Base-by-base conservation (phyloP, 768 basidiomycete species). In the Hygrophorus russula region DNA sequence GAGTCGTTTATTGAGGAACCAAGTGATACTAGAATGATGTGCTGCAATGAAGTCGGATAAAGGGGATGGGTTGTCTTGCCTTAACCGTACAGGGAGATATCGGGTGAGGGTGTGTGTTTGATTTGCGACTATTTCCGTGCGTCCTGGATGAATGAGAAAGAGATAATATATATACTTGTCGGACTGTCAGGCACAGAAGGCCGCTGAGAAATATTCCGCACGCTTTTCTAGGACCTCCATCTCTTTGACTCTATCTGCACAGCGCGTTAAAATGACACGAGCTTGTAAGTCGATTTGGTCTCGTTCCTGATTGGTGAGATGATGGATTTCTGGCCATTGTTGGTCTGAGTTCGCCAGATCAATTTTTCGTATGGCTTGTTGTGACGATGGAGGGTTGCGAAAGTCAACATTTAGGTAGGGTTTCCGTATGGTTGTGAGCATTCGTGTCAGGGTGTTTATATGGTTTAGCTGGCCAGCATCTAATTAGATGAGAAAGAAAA, bases 281-380 rank as follows among this genome's bases (percentile, higher is more conserved):
- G 89, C 84, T 57, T 94, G 86, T 47, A 92, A 65, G 69, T 99
- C 96, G 42, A 99, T 87, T 64, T 96, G 90, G 63, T 97, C 93
- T 48, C 93, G 72, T 59, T 99, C 93, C 49, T 88, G 79, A 56
- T 97, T 92, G 7, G 79, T 78, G 5, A 99, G 72, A 53, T 81
- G 67, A 48, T 74, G 76, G 41, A 88, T 67, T 41, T 73, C 72
- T 13, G 70, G 59, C 83, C 82, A 87, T 36, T 69, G 65, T 47
- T 69, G 64, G 46, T 68, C 62, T 37, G 71, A 57, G 41, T 64
- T 65, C 36, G 54, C 61, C 10, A 86, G 54, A 63, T 88, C 80
- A 43, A 86, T 62, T 35, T 58, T 72, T 35, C 73, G 70, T 32
- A 62, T 61, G 12, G 67, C 56, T 53, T 76, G 75, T 20, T 77